Percentiles rank a stretch among this genome's conserved stretches.
Evolutionary conservation across 2,329 filamentous ascomycete species (phyloP).

Genomic region (Calycina herbarum): DNA sequence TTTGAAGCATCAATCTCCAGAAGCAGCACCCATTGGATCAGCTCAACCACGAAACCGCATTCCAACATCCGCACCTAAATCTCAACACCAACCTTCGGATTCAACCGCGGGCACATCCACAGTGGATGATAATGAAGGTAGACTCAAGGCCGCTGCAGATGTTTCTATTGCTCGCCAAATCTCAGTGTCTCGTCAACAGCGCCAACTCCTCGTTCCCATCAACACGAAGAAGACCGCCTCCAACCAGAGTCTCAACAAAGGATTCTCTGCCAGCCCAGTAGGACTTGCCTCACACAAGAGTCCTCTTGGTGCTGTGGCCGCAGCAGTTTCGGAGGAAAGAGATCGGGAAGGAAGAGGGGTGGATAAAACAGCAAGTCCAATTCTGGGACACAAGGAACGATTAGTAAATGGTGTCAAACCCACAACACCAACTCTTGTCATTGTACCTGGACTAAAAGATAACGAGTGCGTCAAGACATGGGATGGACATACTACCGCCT

Average conservation of each 20-base stretch:
- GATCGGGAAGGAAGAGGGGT: conserved; percentile 8
- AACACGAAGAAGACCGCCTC: conserved; percentile 29
- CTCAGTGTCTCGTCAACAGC: conserved; percentile 62
- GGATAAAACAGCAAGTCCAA: neutral
- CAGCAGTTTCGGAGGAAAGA: conserved; percentile 23
- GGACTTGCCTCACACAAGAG: conserved; percentile 14
- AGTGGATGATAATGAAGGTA: conserved; percentile 44
- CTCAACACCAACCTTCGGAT: conserved; percentile 7
- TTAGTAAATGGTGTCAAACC: conserved; percentile 25
- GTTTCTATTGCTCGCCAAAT: conserved; percentile 69
- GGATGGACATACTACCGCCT: conserved; percentile 17
- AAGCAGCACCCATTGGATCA: conserved; percentile 12
- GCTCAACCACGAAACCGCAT: conserved; percentile 9
- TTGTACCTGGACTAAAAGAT: conserved; percentile 23
- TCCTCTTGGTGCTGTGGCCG: conserved; percentile 25
- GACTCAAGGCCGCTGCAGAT: conserved; percentile 57
- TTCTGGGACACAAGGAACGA: conserved; percentile 9
- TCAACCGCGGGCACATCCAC: conserved; percentile 3
- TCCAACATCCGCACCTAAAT: conserved; percentile 8
- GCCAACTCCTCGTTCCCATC: conserved; percentile 57
- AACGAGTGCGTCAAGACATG: conserved; percentile 19
- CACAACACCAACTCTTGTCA: conserved; percentile 31
- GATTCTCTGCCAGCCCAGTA: conserved; percentile 17
- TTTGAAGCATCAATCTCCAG: conserved; percentile 10
- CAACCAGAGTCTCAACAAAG: conserved; percentile 10